Evolutionary conservation across 306 rosid genomes (phyloP).

Genomic region (Spatholobus suberectus): DNA sequence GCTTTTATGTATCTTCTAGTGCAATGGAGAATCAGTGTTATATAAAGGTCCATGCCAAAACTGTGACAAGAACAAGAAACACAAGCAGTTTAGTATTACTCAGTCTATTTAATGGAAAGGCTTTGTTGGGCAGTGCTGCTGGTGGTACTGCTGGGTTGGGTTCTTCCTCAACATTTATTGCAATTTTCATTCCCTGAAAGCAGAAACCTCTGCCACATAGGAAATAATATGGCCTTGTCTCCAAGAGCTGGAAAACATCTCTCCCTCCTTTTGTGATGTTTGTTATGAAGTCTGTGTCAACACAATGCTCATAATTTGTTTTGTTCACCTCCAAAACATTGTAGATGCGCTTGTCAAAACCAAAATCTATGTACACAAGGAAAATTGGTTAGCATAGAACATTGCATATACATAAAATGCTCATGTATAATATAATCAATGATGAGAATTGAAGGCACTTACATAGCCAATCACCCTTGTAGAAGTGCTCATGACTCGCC

Average conservation of each 20-base stretch:
- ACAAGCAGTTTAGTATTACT: neutral
- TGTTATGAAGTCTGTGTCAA: conserved; percentile 28
- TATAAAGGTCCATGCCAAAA: conserved; percentile 2
- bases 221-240: conserved; percentile 52
- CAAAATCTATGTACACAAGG: conserved; percentile 45
- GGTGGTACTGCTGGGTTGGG: neutral
- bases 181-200: conserved; percentile 57
- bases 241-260: conserved; percentile 49
- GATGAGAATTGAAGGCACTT: conserved; percentile 24
- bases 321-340: conserved; percentile 54
- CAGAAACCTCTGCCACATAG: conserved; percentile 60
- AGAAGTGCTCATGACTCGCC: conserved; percentile 58
- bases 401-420: neutral
- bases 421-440: neutral
- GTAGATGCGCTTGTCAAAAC: conserved; percentile 45
- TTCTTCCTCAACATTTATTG: conserved; percentile 40
- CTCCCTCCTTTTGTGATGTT: conserved; percentile 59
- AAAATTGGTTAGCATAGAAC: neutral
- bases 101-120: neutral
- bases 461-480: conserved; percentile 72
- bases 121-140: neutral
- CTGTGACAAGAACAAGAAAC: neutral
- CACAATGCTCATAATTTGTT: conserved; percentile 47
- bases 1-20: no score
- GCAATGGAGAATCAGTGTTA: no score